Evolutionary conservation across 2,329 filamentous ascomycete genomes (phyloP), one percentile per base, ranked within the genome.

Genomic region (Trichoderma atrobrunneum): DNA sequence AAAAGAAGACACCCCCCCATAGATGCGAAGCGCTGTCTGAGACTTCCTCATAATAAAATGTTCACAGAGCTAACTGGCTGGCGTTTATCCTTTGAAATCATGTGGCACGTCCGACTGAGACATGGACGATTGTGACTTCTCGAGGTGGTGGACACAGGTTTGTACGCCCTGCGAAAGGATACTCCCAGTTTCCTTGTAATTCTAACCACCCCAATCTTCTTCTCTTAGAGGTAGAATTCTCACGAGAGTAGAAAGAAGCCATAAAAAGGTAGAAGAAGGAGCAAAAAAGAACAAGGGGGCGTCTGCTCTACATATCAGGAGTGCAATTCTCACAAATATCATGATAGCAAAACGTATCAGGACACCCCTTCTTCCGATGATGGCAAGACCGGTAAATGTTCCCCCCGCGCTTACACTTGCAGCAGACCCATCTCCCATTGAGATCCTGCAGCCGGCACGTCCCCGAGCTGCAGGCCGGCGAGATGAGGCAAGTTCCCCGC

Each of bases 291-390:
- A n/a, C 21, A 48, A 28, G 16, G 30, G 14, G 21, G 14, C 12
- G 2, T 26, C 0, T 3, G 18, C 12, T 54, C 51, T 69, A 43
- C 32, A 32, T n/a, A 72, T 86, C 83, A 12, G 81, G 73, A 59
- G 78, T 79, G 73, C 86, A 88, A 4, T 75, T 75, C 51, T 79
- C 77, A 75, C 86, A 88, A 65, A 86, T 82, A n/a, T 79, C 78
- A 72, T 88, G 87, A 73, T 86, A 86, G 77, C 86, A 88, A 59
- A 87, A 84, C 1, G 84, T 85, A 73, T 87, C 83, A 11, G 85
- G 84, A 73, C 84, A 83, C 14, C 80, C 81, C 68, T 79, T 81
- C 81, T 84, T 83, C 68, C 79, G 82, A 73, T 86, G 84, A 39
- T 82, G 78, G 74, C 86, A 88, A 79, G 80, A 84, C 26, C 80